Evolutionary conservation across 2,329 filamentous ascomycete genomes (phyloP).

Genomic region (Colletotrichum brevisporum): DNA sequence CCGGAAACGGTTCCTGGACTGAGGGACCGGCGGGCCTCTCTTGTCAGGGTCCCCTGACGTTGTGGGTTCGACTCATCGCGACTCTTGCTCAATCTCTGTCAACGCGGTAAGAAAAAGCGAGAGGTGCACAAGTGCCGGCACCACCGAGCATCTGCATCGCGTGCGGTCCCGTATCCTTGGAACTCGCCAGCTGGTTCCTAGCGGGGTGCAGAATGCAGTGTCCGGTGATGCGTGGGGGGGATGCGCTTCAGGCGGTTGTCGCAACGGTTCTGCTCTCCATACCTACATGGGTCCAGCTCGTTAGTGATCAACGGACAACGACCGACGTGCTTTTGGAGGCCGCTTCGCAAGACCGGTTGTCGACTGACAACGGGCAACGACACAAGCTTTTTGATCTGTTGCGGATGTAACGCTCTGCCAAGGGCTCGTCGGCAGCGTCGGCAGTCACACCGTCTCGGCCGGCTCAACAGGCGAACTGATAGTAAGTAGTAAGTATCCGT

Average conservation of each 20-base stretch:
- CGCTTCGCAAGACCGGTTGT: background rate
- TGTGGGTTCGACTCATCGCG: background rate
- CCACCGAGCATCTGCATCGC: slow-evolving; percentile 37
- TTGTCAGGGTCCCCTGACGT: background rate
- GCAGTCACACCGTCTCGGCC: background rate
- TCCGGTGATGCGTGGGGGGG: background rate
- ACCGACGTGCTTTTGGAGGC: background rate
- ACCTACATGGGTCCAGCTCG: background rate
- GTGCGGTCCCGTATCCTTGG: slow-evolving; percentile 4
- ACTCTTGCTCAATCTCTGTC: background rate
- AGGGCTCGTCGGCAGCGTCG: slow-evolving; percentile 12
- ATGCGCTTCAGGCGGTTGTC: background rate
- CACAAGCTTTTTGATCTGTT: slow-evolving; percentile 11
- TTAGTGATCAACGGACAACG: background rate
- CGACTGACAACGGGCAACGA: background rate
- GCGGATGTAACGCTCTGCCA: slow-evolving; percentile 12
- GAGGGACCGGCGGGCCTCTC: background rate
- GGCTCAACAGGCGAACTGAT: background rate
- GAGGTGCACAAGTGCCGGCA: slow-evolving; percentile 18
- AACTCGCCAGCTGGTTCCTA: background rate
- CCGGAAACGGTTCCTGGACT: background rate
- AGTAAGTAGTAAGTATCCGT: too few relatives aligned
- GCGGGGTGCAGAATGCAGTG: background rate
- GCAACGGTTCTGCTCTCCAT: background rate
- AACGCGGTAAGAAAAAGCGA: background rate